Evolutionary conservation across 2,329 filamentous ascomycete genomes (phyloP).

Genomic region (Colletotrichum neosansevieriae): DNA sequence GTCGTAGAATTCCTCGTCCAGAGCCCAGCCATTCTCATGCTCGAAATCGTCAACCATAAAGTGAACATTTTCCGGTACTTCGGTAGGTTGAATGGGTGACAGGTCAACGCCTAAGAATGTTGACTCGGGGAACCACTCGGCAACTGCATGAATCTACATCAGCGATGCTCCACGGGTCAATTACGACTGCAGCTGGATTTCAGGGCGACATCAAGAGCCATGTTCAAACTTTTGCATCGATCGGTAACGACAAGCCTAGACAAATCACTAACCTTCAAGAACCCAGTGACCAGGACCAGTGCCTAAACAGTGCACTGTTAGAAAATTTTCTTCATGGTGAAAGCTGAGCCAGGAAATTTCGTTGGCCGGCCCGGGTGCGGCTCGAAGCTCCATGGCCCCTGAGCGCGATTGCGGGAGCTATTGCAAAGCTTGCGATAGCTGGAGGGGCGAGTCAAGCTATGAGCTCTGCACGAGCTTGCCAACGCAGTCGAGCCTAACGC

Average conservation of each 20-base stretch:
- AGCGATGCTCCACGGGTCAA: slow-evolving; percentile 25
- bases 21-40: slow-evolving; percentile 62
- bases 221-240: not conserved
- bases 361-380: not conserved
- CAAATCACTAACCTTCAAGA: slow-evolving; percentile 58
- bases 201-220: not conserved
- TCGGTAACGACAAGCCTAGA: not conserved
- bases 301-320: slow-evolving; percentile 48
- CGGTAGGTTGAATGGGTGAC: slow-evolving; percentile 65
- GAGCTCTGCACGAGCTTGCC: not conserved
- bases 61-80: slow-evolving; percentile 63
- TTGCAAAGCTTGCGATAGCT: not conserved
- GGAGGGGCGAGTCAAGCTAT: no score
- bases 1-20: slow-evolving; percentile 59
- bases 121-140: slow-evolving; percentile 58
- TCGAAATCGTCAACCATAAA: slow-evolving; percentile 67
- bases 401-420: not conserved
- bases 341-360: not conserved
- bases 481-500: not conserved
- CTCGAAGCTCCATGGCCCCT: not conserved
- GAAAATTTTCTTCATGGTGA: not conserved
- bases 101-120: slow-evolving; percentile 62
- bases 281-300: slow-evolving; percentile 66
- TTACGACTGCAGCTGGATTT: not conserved
- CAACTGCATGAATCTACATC: slow-evolving; percentile 51